A percentile compares a stretch with the other conserved stretches of the same genome.
These are phyloP conservation scores for Colletotrichum acutatum DNA, from an alignment of 2,329 filamentous ascomycete species.

Conservation along the genomic window DNA sequence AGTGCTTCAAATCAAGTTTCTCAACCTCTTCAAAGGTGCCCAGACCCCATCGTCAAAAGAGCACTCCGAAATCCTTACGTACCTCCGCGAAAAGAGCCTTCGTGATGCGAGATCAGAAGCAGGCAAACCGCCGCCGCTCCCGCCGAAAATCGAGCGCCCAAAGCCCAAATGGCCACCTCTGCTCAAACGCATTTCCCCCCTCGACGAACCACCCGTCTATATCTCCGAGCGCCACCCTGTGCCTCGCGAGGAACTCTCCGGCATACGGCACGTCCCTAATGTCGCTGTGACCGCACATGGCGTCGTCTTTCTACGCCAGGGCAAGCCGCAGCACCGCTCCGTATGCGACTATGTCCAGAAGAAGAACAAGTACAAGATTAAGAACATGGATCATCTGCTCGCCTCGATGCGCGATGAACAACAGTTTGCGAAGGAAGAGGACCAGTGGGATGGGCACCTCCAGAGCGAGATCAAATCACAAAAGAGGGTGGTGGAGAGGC, in stretches of 20 bases:
- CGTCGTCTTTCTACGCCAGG: constrained; percentile 73
- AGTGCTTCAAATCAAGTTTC: constrained; percentile 45
- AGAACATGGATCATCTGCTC: constrained; percentile 47
- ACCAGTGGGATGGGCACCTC: constrained; percentile 60
- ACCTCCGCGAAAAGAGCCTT: constrained; percentile 48
- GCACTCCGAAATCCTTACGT: constrained; percentile 52
- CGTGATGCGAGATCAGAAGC: neutral
- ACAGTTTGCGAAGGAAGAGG: constrained; percentile 51
- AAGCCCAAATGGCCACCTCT: constrained; percentile 43
- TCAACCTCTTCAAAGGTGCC: constrained; percentile 53
- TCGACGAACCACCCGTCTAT: constrained; percentile 57
- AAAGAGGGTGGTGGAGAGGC: neutral
- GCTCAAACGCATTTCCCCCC: constrained; percentile 46
- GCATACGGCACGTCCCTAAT: constrained; percentile 66
- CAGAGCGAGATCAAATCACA: constrained; percentile 37
- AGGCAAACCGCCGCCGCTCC: constrained; percentile 30
- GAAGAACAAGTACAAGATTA: constrained; percentile 57
- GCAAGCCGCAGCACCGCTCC: constrained; percentile 71
- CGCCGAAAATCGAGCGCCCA: constrained; percentile 33
- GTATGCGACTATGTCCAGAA: constrained; percentile 66
- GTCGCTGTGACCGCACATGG: constrained; percentile 63
- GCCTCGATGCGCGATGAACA: constrained; percentile 45
- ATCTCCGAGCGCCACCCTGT: constrained; percentile 57
- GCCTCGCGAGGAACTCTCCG: constrained; percentile 58
- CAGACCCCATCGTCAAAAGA: constrained; percentile 51